phyloP scores from a whole-genome alignment of 208 protist genomes.

The Leishmania martiniquensis region DNA sequence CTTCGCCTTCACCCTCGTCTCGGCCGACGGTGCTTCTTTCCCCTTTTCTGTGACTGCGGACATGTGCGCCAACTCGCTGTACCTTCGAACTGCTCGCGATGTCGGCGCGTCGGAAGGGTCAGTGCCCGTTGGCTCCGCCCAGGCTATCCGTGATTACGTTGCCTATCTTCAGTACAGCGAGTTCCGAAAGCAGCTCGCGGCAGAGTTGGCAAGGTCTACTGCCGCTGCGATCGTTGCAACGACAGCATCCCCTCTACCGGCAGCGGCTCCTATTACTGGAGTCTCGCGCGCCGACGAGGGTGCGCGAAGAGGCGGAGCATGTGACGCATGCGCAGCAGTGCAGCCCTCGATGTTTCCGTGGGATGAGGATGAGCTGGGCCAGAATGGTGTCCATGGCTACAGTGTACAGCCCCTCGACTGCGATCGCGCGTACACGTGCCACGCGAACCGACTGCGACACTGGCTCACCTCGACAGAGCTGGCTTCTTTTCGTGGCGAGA shows the following conservation, averaged over 20 bases:
- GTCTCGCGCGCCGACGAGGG: not conserved
- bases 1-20: conserved; percentile 37
- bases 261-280: not conserved
- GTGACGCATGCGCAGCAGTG: not conserved
- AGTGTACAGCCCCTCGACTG: conserved; percentile 24
- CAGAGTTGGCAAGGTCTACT: conserved; percentile 15
- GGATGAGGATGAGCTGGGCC: not conserved
- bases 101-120: conserved; percentile 44
- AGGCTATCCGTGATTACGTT: conserved; percentile 43
- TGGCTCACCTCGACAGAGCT: conserved; percentile 13
- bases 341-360: not conserved
- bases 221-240: not conserved
- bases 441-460: conserved; percentile 4
- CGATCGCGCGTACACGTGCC: conserved; percentile 22
- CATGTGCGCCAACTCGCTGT: conserved; percentile 36
- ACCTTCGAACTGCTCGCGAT: conserved; percentile 44
- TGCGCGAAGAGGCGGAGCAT: no score
- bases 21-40: conserved; percentile 27
- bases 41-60: conserved; percentile 10
- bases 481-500: conserved; percentile 11
- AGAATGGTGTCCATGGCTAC: not conserved
- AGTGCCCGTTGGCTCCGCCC: conserved; percentile 43
- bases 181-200: conserved; percentile 14
- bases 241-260: not conserved
- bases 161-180: conserved; percentile 44